Conservation (phyloP, 1,284 basidiomycete species). For the Meira miltonrushii region DNA sequence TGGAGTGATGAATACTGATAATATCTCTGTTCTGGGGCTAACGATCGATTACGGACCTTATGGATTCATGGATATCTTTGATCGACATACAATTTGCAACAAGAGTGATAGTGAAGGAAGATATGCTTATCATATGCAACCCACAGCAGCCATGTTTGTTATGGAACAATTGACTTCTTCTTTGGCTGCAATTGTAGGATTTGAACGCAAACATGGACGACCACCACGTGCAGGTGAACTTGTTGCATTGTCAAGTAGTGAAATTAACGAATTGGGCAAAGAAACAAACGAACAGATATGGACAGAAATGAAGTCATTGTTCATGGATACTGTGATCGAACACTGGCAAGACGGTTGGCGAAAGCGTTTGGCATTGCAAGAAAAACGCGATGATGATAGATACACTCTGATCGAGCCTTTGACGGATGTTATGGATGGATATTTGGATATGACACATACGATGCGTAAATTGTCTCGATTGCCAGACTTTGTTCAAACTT, state of each 20-base stretch:
- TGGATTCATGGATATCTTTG: conserved; percentile 73
- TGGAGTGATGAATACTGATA: conserved; percentile 86
- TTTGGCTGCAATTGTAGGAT: conserved; percentile 27
- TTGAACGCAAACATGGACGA: conserved; percentile 36
- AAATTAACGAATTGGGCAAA: conserved; percentile 31
- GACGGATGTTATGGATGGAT: too few relatives aligned
- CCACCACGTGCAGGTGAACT: conserved; percentile 40
- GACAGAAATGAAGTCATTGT: conserved; percentile 22
- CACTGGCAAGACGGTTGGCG: conserved; percentile 39
- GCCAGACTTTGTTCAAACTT: conserved; percentile 17
- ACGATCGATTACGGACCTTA: conserved; percentile 80
- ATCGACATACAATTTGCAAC: conserved; percentile 82
- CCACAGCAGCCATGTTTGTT: conserved; percentile 56
- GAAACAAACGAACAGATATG: conserved; percentile 20
- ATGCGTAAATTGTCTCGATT: conserved; percentile 29
- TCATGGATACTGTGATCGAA: conserved; percentile 26
- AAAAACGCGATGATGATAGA: conserved; percentile 8
- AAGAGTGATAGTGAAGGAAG: conserved; percentile 80
- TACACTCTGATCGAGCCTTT: conserved; percentile 18
- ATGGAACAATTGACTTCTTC: conserved; percentile 21
- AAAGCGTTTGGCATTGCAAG: conserved; percentile 30
- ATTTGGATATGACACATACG: conserved; percentile 27
- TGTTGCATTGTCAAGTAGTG: conserved; percentile 11
- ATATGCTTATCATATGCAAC: conserved; percentile 66
- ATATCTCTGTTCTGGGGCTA: conserved; percentile 69